phyloP scores from a whole-genome alignment of 2,329 filamentous ascomycete genomes.

The Colletotrichum agaves region DNA sequence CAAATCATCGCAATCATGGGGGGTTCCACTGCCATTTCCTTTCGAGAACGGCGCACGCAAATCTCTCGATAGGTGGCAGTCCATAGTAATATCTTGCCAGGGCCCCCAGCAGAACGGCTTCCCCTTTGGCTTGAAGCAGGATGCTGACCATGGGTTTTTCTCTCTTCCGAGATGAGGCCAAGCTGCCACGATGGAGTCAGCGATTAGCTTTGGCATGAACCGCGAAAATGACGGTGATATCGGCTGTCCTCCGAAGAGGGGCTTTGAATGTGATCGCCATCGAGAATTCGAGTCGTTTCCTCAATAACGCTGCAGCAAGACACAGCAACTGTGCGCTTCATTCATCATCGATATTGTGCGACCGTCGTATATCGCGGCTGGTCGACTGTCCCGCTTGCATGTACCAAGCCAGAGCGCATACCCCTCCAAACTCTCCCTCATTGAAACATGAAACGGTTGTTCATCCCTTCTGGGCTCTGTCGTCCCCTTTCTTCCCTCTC shows the following conservation, averaged over 20 bases:
- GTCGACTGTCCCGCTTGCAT: neutral
- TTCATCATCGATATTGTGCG: neutral
- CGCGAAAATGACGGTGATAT: constrained; percentile 16
- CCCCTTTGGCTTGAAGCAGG: neutral
- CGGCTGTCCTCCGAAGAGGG: neutral
- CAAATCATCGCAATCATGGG: constrained; percentile 34
- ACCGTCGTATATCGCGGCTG: neutral
- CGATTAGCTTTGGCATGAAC: constrained; percentile 13
- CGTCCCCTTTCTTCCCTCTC: constrained; percentile 4
- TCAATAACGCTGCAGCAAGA: neutral
- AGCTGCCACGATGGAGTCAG: constrained; percentile 17
- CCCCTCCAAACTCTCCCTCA: neutral
- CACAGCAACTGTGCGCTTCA: neutral
- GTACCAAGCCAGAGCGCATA: neutral
- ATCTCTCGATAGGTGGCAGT: neutral
- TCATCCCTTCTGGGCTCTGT: constrained; percentile 4
- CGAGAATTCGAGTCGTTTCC: neutral
- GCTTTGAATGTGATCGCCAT: constrained; percentile 6
- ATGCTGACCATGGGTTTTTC: constrained; percentile 6
- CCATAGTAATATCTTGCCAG: no score
- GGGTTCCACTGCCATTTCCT: constrained; percentile 32
- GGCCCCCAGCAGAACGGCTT: neutral
- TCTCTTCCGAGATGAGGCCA: constrained; percentile 27
- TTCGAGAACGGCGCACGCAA: constrained; percentile 2
- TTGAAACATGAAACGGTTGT: constrained; percentile 14